Evolutionary conservation across 306 rosid genomes (phyloP).

Genomic region (Abrus pulchellus): DNA sequence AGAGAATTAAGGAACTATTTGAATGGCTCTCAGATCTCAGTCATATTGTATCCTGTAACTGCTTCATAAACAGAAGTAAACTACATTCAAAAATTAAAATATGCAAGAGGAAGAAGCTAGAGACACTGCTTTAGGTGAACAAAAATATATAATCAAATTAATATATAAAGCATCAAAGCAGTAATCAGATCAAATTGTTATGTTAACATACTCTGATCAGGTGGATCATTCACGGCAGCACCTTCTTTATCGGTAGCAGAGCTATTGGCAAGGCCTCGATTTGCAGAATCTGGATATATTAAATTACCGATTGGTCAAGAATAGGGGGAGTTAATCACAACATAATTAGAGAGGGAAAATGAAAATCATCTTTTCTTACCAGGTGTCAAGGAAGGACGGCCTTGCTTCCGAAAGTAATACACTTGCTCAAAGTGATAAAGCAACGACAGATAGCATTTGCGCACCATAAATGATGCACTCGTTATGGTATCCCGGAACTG

Average conservation of each 20-base stretch:
- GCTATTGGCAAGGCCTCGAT: slow-evolving; percentile 49
- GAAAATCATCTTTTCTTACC: slow-evolving; percentile 55
- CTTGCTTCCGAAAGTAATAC: slow-evolving; percentile 74
- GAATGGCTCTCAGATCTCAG: background rate
- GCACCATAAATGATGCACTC: slow-evolving; percentile 76
- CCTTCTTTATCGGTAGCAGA: slow-evolving; percentile 49
- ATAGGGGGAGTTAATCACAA: slow-evolving; percentile 18
- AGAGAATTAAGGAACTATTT: background rate
- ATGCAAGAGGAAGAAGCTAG: slow-evolving; percentile 24
- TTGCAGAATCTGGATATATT: slow-evolving; percentile 53
- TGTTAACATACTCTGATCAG: slow-evolving; percentile 53
- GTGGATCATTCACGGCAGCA: slow-evolving; percentile 52
- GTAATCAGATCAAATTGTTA: slow-evolving; percentile 34
- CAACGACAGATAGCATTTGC: slow-evolving; percentile 77
- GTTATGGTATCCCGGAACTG: slow-evolving; percentile 74
- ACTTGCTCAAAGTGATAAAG: slow-evolving; percentile 92
- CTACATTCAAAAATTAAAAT: background rate
- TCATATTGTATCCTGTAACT: background rate
- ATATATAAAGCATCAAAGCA: slow-evolving; percentile 29
- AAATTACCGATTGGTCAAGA: slow-evolving; percentile 40
- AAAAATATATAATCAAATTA: slow-evolving; percentile 33
- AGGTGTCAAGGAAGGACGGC: slow-evolving; percentile 44
- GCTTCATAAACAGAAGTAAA: background rate
- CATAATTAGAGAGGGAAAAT: slow-evolving; percentile 2
- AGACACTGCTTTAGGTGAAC: slow-evolving; percentile 14